Evolutionary conservation across 257 asterid species (phyloP), one percentile per base, ranked within the genome.

Genomic region (Fraxinus anomala): DNA sequence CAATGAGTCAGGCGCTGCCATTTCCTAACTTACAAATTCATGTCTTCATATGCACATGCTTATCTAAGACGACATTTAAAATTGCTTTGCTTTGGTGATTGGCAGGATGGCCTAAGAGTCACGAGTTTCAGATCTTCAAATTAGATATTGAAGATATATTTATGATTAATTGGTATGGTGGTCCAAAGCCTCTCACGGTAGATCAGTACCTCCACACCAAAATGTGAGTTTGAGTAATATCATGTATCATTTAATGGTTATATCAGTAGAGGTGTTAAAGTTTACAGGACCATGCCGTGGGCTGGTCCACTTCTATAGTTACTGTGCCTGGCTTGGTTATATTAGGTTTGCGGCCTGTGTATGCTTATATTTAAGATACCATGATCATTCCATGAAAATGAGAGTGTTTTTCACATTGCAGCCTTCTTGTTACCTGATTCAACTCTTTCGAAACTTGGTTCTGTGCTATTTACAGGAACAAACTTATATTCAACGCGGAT

Each of bases 91-190:
- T 63, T 59, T 63, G 36, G 16, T 23, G 36, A 5, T 68, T 86
- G 37, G 82, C 96, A 94, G 98, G 84, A 71, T 94, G 98, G 99
- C 99, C 99, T 12, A 82, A 92, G 86, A 23, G 79, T 80, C 99
- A 94, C 84, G 80, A 91, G 76, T 94, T 94, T 88, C 89, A 84
- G 87, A 68, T 91, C 75, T 94, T 81, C 93, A 89, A 86, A 81
- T 74, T 94, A 44, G 94, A 89, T 71, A 89, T 94, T 3, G 90
- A 88, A 59, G 87, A 92, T 63, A 91, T 94, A 78, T 92, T 94
- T 81, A 40, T 94, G 89, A 85, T 94, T 76, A 94, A 92, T 78
- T 94, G 96, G 96, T 94, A 76, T n/a, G 99, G 99, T 16, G 99
- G 99, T 44, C 92, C 97, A 44, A 91, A 92, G 86, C 97, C 99